phyloP scores from a whole-genome alignment of 2,329 filamentous ascomycete species.

The Colletotrichum destructivum region DNA sequence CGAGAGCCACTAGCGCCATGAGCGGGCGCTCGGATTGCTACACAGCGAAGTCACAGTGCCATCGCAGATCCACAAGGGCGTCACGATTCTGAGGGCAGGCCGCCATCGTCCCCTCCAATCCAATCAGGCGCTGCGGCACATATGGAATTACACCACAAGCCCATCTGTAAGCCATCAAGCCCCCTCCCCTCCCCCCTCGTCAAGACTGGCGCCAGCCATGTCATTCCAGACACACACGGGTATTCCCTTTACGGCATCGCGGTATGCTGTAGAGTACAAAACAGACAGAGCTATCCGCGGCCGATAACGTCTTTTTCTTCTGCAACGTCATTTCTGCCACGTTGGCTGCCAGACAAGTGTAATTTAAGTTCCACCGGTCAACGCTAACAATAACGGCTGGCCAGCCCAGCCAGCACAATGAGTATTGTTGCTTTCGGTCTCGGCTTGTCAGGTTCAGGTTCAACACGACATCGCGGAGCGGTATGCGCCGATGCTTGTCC shows the following conservation, averaged over 20 bases:
- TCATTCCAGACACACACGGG: constrained; percentile 9
- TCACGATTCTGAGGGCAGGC: constrained; percentile 15
- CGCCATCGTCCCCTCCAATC: constrained; percentile 16
- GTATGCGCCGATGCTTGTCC: neutral
- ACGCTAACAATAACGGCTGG: constrained; percentile 25
- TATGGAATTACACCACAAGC: neutral
- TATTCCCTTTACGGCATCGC: constrained; percentile 12
- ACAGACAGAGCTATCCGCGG: constrained; percentile 3
- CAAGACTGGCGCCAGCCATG: constrained; percentile 7
- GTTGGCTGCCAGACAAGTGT: constrained; percentile 18
- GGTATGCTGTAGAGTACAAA: neutral
- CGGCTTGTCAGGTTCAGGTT: neutral
- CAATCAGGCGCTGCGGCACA: constrained; percentile 15
- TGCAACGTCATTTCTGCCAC: constrained; percentile 22
- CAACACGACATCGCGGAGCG: neutral
- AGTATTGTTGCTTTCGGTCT: constrained; percentile 13
- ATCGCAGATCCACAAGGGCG: constrained; percentile 11
- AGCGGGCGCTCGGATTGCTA: constrained; percentile 36
- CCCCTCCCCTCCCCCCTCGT: neutral
- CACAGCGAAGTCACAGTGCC: constrained; percentile 23
- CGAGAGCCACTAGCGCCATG: constrained; percentile 30
- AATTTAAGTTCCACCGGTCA: constrained; percentile 19
- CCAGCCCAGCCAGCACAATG: constrained; percentile 19
- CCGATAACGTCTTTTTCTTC: constrained; percentile 19
- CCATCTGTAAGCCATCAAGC: constrained; percentile 21